These are phyloP conservation scores for Ceratobasidium sp. DNA, from an alignment of 1,284 basidiomycete genomes.

Conservation along the genomic window DNA sequence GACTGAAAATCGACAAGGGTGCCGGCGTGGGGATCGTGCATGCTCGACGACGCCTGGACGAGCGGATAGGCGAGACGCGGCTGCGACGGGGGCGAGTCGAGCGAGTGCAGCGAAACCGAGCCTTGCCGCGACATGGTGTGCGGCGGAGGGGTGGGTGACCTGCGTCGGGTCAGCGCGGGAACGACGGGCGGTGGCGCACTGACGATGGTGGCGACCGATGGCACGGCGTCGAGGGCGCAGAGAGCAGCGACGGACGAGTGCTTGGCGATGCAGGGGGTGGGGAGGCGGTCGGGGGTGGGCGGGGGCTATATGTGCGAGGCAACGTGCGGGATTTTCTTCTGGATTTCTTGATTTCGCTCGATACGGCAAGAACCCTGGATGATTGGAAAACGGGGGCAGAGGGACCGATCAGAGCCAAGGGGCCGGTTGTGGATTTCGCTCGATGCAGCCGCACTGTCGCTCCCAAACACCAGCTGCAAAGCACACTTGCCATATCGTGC, in stretches of 20 bases:
- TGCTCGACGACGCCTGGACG: conserved; percentile 22
- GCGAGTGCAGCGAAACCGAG: conserved; percentile 31
- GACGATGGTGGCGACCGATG: conserved; percentile 4
- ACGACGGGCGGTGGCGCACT: neutral
- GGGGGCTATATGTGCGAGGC: conserved; percentile 28
- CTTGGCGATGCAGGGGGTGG: neutral
- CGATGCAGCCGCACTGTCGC: conserved; percentile 12
- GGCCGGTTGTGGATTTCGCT: conserved; percentile 16
- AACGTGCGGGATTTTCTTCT: neutral
- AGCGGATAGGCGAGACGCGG: conserved; percentile 24
- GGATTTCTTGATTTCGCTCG: too few relatives aligned
- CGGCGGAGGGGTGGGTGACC: conserved; percentile 11
- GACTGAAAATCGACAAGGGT: neutral
- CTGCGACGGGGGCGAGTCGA: conserved; percentile 42
- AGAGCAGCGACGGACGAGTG: neutral
- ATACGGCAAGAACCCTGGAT: neutral
- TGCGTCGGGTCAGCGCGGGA: conserved; percentile 8
- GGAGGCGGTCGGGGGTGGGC: conserved; percentile 12
- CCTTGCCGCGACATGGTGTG: conserved; percentile 14
- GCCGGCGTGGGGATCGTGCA: conserved; percentile 25
- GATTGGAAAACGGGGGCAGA: conserved; percentile 6
- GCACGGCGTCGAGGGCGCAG: neutral
- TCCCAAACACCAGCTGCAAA: neutral
- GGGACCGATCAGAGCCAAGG: conserved; percentile 20
- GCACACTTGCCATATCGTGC: conserved; percentile 20